Evolutionary conservation across 2,329 filamentous ascomycete species (phyloP).

Genomic region (Ramularia endophylla): DNA sequence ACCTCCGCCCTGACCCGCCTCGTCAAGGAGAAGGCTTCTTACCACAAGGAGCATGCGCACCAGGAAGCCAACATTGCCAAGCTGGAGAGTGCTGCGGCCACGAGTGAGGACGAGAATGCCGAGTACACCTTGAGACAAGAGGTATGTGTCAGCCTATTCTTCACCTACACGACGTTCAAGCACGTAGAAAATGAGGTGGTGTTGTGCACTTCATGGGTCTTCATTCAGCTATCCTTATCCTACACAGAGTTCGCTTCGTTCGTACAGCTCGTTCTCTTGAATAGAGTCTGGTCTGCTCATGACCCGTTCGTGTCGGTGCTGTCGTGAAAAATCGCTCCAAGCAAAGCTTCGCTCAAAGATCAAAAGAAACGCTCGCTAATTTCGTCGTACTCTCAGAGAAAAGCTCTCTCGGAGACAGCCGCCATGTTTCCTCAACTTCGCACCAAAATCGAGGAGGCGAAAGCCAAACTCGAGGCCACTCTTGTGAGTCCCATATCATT

Average conservation of each 20-base stretch:
- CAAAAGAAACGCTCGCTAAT: constrained; percentile 5
- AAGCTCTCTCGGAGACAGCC: constrained; percentile 81
- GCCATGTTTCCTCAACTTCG: constrained; percentile 70
- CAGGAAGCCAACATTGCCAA: constrained; percentile 68
- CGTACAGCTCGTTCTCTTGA: no score
- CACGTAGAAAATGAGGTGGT: no score
- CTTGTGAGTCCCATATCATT: constrained; percentile 57
- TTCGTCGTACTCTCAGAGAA: constrained; percentile 49
- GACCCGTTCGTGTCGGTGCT: neutral
- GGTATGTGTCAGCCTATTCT: no score
- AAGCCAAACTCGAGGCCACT: constrained; percentile 68
- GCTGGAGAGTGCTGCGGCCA: constrained; percentile 48
- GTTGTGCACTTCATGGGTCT: neutral
- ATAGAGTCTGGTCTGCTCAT: no score
- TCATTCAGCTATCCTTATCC: neutral
- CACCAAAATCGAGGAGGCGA: constrained; percentile 63
- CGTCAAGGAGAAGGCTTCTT: constrained; percentile 85
- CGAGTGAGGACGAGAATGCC: constrained; percentile 61
- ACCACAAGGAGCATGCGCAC: constrained; percentile 75
- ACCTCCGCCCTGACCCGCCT: constrained; percentile 75
- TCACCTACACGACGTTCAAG: no score
- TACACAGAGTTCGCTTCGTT: no score
- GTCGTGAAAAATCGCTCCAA: no score
- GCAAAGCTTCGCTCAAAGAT: neutral
- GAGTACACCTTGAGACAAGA: constrained; percentile 80